A percentile compares a stretch with the other conserved stretches of the same genome.
phyloP scores from a whole-genome alignment of 495 filamentous ascomycete species.

The Podospora anserina region DNA sequence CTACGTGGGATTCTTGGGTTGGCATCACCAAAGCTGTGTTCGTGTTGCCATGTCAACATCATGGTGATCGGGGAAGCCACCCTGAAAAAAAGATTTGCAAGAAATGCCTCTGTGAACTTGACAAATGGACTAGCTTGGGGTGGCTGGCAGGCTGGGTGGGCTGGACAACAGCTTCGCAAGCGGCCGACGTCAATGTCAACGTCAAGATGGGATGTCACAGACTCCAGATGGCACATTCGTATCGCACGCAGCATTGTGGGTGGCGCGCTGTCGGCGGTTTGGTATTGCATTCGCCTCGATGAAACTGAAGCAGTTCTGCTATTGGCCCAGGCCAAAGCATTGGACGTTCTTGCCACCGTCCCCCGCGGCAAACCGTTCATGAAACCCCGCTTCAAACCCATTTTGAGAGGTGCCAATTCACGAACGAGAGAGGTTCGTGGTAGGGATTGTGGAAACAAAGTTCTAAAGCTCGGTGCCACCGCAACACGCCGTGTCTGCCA shows the following conservation, averaged over 20 bases:
- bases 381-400: not conserved
- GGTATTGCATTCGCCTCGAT: slow-evolving; percentile 9
- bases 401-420: slow-evolving; percentile 2
- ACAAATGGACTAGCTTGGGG: not conserved
- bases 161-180: too few species aligned
- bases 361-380: slow-evolving; percentile 5
- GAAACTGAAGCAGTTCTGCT: not conserved
- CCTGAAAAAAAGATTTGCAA: not conserved
- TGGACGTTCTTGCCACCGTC: slow-evolving; percentile 5
- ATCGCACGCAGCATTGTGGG: not conserved
- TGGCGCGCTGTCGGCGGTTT: not conserved
- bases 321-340: slow-evolving; percentile 6
- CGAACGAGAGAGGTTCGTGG: slow-evolving; percentile 6
- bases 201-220: not conserved
- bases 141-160: too few species aligned
- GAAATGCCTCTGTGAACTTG: not conserved
- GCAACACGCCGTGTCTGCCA: not conserved
- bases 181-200: not conserved
- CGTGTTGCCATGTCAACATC: not conserved
- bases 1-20: not conserved
- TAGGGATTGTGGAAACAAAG: not conserved
- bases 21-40: not conserved
- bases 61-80: not conserved
- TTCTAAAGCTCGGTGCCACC: slow-evolving; percentile 4
- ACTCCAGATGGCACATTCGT: not conserved